These are phyloP conservation scores for Thozetella sp. DNA, from an alignment of 495 filamentous ascomycete genomes.

Conservation along the genomic window DNA sequence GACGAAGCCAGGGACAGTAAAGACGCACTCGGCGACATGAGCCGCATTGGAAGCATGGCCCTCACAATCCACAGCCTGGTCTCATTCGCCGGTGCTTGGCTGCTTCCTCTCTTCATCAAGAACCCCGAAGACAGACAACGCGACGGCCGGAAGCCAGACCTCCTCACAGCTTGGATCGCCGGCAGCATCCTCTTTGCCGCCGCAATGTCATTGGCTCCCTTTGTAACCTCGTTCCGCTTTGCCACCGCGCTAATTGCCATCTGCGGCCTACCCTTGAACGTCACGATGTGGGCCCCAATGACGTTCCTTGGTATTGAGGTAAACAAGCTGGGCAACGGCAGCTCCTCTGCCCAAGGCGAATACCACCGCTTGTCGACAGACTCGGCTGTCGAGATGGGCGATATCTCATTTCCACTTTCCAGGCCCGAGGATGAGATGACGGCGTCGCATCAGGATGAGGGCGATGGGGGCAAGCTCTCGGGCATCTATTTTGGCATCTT, in stretches of 20 bases:
- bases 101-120: conserved; percentile 79
- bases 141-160: conserved; percentile 78
- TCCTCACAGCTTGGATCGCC: conserved; percentile 82
- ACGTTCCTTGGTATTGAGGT: conserved; percentile 94
- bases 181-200: conserved; percentile 80
- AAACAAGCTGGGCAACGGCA: conserved; percentile 67
- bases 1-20: conserved; percentile 50
- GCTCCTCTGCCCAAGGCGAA: conserved; percentile 6
- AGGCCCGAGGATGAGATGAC: conserved; percentile 29
- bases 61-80: conserved; percentile 87
- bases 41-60: conserved; percentile 83
- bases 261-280: conserved; percentile 78
- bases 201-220: conserved; percentile 85
- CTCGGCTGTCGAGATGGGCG: conserved; percentile 17
- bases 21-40: conserved; percentile 87
- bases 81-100: conserved; percentile 76
- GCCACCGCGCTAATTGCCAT: conserved; percentile 83
- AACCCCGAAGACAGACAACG: conserved; percentile 70
- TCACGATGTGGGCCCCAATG: conserved; percentile 85
- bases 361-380: conserved; percentile 3
- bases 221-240: conserved; percentile 77
- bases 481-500: conserved; percentile 96
- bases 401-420: conserved; percentile 24
- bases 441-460: conserved; percentile 28
- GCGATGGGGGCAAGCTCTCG: conserved; percentile 76